Base-by-base conservation (phyloP, 345 rosid species). In the Ailanthus altissimus region DNA sequence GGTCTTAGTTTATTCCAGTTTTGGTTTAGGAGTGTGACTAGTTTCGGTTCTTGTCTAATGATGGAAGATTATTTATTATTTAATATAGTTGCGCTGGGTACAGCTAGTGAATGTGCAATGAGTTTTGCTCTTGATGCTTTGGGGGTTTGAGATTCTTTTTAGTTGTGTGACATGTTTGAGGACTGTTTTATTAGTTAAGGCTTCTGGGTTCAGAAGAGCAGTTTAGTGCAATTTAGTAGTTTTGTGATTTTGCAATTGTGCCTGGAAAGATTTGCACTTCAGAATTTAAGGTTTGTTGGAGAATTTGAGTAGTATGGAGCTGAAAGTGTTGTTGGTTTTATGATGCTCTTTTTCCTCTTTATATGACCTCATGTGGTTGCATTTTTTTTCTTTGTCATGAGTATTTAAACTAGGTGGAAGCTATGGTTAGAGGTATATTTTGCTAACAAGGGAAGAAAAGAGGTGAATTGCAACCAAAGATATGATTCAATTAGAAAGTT, bases 261-360 rank as follows among this genome's bases (percentile, higher is more conserved):
- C 56, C 1, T 15, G 53, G 25, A 42, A 63, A 36, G 72, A 23
- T 75, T 66, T 51, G 23, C 53, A n/a, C 11, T 40, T 65, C 53
- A 36, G 53, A 75, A 23, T 63, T 51, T 38, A 32, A 62, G 40
- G 70, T 28, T 57, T 74, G 51, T 23, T 23, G 50, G 59, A 49
- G 38, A 49, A n/a, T 47, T 4, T 49, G 65, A 15, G 23, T 46
- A 32, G 38, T 40, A 23, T 20, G 40, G 38, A 21, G 23, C 43
- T 38, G 26, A 65, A 21, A 45, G 61, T 73, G 5, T 58, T 6
- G 67, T 58, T 15, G 50, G 60, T 6, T 38, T 70, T 0, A 0
- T 38, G 16, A 38, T 54, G 63, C 50, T n/a, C n/a, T 20, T 42
- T 54, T 40, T 36, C 6, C 50, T 20, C 13, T 56, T 38, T 38